Conservation (phyloP, 495 filamentous ascomycete species). For the Chaetomidium leptoderma region DNA sequence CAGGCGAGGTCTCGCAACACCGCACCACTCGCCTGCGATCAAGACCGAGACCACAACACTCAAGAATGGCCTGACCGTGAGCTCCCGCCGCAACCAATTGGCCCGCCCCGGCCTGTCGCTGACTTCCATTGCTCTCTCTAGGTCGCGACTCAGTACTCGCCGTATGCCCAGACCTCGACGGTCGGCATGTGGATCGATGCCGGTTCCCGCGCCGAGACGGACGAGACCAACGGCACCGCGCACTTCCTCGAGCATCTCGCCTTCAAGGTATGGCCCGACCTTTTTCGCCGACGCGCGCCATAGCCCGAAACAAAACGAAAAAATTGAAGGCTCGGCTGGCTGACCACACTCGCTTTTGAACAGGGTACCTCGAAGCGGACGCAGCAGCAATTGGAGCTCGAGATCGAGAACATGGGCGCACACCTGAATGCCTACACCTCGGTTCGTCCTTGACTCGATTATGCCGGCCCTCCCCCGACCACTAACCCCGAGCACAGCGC, state of each 20-base stretch:
- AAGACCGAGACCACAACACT: slow-evolving; percentile 93
- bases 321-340: too few species aligned
- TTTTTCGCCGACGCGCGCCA: neutral
- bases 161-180: slow-evolving; percentile 96
- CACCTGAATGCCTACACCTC: slow-evolving; percentile 99
- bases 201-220: slow-evolving; percentile 95
- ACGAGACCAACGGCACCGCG: slow-evolving; percentile 96
- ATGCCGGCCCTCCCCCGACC: slow-evolving; percentile 17
- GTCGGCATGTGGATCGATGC: slow-evolving; percentile 99
- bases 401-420: slow-evolving; percentile 99
- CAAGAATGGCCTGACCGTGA: slow-evolving; percentile 94
- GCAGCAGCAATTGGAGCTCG: slow-evolving; percentile 94
- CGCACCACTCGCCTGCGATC: slow-evolving; percentile 54
- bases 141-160: slow-evolving; percentile 97
- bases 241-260: slow-evolving; percentile 99
- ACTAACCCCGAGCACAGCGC: slow-evolving; percentile 55
- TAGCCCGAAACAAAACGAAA: slow-evolving; percentile 7
- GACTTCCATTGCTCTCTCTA: slow-evolving; percentile 44
- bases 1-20: slow-evolving; percentile 80
- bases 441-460: slow-evolving; percentile 54
- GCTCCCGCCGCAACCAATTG: slow-evolving; percentile 37
- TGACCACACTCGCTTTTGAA: neutral
- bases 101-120: slow-evolving; percentile 21
- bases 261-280: slow-evolving; percentile 74
- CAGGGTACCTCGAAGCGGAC: slow-evolving; percentile 86